These are phyloP conservation scores for Asterella californica DNA, from an alignment of 225 moss, liverwort and hornwort genomes.

Conservation along the genomic window DNA sequence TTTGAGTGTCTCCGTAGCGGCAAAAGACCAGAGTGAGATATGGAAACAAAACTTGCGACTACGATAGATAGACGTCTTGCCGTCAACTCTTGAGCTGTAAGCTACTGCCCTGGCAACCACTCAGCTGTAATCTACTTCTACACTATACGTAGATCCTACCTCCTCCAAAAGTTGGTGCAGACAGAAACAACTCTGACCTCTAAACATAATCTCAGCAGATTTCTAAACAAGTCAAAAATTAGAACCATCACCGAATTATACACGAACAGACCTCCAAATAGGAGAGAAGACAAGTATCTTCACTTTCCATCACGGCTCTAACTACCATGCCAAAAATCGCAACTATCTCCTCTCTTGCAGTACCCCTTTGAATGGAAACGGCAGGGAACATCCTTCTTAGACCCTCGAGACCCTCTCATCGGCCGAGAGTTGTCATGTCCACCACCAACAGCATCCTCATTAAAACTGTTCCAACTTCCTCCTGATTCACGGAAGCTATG, in stretches of 20 bases:
- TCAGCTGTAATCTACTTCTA: background rate
- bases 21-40: too few species aligned
- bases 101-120: background rate
- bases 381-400: conserved; percentile 83
- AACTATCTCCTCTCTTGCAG: conserved; percentile 87
- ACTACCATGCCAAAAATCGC: conserved; percentile 97
- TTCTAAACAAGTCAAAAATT: conserved; percentile 4
- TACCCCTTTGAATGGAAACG: conserved; percentile 83
- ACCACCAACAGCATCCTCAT: conserved; percentile 23
- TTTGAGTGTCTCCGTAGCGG: background rate
- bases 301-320: conserved; percentile 20
- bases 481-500: conserved; percentile 47
- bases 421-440: conserved; percentile 30
- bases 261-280: background rate
- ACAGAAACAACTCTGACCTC: conserved; percentile 1
- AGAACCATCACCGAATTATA: conserved; percentile 9
- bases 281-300: background rate
- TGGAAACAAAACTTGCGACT: conserved; percentile 9
- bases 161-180: background rate
- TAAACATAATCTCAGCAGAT: background rate
- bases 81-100: background rate
- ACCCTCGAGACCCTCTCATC: conserved; percentile 49
- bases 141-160: background rate
- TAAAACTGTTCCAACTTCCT: conserved; percentile 32
- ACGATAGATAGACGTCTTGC: background rate